phyloP scores from a whole-genome alignment of 2,329 filamentous ascomycete species.

The Diaporthe nobilis region DNA sequence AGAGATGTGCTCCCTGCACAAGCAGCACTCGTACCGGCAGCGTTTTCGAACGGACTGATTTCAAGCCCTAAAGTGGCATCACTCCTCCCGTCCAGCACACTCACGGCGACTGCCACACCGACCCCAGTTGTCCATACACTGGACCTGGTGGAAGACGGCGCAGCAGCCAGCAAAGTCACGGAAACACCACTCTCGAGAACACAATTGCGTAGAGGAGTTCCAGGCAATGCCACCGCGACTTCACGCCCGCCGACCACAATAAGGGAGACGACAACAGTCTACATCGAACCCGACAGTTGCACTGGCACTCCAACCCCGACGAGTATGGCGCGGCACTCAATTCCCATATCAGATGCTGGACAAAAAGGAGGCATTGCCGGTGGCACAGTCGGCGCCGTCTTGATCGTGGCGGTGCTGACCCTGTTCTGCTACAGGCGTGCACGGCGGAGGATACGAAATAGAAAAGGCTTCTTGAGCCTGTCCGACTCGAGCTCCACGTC shows the following conservation, averaged over 20 bases:
- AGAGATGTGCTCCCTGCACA: slow-evolving; percentile 6
- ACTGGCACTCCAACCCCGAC: not conserved
- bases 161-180: not conserved
- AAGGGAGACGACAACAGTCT: slow-evolving; percentile 10
- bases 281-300: not conserved
- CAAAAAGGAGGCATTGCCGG: slow-evolving; percentile 12
- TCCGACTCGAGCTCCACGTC: not conserved
- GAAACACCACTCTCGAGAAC: not conserved
- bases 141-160: not conserved
- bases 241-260: not conserved
- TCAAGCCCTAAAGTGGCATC: not conserved
- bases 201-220: not conserved
- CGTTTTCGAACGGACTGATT: not conserved
- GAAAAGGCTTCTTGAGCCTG: not conserved
- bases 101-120: not conserved
- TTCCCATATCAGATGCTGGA: not conserved
- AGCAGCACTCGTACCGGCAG: not conserved
- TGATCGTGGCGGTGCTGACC: not conserved
- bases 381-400: slow-evolving; percentile 7
- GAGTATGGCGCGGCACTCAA: not conserved
- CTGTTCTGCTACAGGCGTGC: slow-evolving; percentile 11
- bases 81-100: not conserved
- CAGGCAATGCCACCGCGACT: not conserved
- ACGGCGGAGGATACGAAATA: not conserved
- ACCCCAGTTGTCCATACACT: not conserved